Conservation (phyloP, 768 basidiomycete genomes). For the Cyathus striatus region DNA sequence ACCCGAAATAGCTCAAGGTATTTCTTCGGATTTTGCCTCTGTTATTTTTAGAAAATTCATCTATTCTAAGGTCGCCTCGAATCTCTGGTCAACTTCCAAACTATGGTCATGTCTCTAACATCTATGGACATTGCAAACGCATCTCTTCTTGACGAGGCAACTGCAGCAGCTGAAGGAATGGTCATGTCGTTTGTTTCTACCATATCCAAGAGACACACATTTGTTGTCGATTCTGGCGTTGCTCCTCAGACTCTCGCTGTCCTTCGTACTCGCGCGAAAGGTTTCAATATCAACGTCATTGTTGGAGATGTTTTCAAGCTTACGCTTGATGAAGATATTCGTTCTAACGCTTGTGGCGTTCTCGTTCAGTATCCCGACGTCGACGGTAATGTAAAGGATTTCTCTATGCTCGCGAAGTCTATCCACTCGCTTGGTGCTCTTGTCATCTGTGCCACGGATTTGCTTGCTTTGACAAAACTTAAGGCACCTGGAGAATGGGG, state of each 20-base stretch:
- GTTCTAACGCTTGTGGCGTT: slow-evolving; percentile 73
- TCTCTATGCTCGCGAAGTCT: slow-evolving; percentile 52
- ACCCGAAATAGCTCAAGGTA: slow-evolving; percentile 97
- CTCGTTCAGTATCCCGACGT: slow-evolving; percentile 94
- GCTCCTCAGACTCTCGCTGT: slow-evolving; percentile 89
- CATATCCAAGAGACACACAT: slow-evolving; percentile 71
- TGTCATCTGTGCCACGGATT: slow-evolving; percentile 84
- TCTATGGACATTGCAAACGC: slow-evolving; percentile 95
- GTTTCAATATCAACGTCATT: slow-evolving; percentile 83
- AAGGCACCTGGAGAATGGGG: slow-evolving; percentile 99
- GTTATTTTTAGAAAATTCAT: slow-evolving; percentile 6
- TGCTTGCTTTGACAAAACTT: slow-evolving; percentile 87
- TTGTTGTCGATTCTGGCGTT: slow-evolving; percentile 81
- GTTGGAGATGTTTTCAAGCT: slow-evolving; percentile 55
- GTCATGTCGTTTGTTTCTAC: slow-evolving; percentile 80
- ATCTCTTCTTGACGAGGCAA: slow-evolving; percentile 91
- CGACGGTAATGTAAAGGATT: slow-evolving; percentile 79
- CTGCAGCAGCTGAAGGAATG: slow-evolving; percentile 95
- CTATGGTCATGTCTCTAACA: slow-evolving; percentile 92
- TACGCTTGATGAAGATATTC: slow-evolving; percentile 46
- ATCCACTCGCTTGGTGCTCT: slow-evolving; percentile 77
- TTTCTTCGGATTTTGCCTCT: slow-evolving; percentile 9
- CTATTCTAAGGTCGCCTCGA: slow-evolving; percentile 76
- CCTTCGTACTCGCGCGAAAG: slow-evolving; percentile 84
- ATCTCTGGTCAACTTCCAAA: slow-evolving; percentile 94